These are phyloP conservation scores for Medicago arabica DNA, from an alignment of 306 rosid genomes.

Conservation along the genomic window DNA sequence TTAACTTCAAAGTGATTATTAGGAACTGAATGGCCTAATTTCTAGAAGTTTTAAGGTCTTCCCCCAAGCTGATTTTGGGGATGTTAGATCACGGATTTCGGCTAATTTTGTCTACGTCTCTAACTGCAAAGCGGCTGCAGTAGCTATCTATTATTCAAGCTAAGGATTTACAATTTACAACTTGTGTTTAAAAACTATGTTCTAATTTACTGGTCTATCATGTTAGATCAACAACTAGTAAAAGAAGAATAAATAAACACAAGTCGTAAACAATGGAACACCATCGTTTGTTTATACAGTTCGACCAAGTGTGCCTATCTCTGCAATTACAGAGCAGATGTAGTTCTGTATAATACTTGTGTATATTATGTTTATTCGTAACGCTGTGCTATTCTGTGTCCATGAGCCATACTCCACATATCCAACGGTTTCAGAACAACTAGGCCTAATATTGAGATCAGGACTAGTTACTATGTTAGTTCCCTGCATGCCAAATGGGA, in stretches of 20 bases:
- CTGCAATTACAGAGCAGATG: no score
- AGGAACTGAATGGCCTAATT: background rate
- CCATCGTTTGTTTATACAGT: no score
- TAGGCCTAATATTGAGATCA: background rate
- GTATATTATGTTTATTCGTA: no score
- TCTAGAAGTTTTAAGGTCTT: slow-evolving; percentile 12
- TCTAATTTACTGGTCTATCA: background rate
- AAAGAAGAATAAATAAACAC: no score
- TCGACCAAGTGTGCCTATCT: no score
- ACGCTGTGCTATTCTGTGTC: no score
- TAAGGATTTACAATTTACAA: background rate
- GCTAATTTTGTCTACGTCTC: background rate
- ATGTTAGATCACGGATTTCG: background rate
- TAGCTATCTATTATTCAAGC: background rate
- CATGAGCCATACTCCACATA: no score
- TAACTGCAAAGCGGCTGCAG: background rate
- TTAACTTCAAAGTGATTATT: slow-evolving; percentile 10
- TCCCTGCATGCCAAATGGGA: slow-evolving; percentile 17
- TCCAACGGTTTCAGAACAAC: background rate
- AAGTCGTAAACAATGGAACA: no score
- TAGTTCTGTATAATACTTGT: no score
- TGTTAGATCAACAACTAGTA: background rate
- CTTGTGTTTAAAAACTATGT: background rate
- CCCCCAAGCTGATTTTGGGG: no score
- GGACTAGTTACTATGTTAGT: background rate